These are phyloP conservation scores for Pistacia atlantica DNA, from an alignment of 345 rosid species.

Conservation along the genomic window DNA sequence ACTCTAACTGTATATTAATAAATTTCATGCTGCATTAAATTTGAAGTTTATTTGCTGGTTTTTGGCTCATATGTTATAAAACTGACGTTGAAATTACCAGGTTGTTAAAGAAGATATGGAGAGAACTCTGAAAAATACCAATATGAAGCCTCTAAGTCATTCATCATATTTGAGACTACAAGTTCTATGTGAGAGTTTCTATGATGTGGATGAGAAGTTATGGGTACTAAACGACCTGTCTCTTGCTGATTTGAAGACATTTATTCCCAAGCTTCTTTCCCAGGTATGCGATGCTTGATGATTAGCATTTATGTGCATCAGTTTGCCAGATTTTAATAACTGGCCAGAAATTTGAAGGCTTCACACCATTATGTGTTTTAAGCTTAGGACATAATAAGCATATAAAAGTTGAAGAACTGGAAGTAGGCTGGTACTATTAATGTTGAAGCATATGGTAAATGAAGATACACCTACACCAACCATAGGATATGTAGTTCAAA, in stretches of 20 bases:
- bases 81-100: slow-evolving; percentile 41
- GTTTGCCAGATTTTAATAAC: slow-evolving; percentile 1
- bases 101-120: slow-evolving; percentile 86
- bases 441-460: neutral
- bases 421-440: neutral
- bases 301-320: slow-evolving; percentile 3
- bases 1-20: neutral
- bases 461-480: neutral
- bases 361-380: no score
- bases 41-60: neutral
- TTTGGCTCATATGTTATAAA: slow-evolving; percentile 16
- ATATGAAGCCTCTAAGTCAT: slow-evolving; percentile 91
- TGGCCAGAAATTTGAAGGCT: neutral
- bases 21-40: neutral
- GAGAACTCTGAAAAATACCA: slow-evolving; percentile 74
- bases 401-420: no score
- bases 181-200: slow-evolving; percentile 78
- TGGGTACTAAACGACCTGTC: slow-evolving; percentile 56
- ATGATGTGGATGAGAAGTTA: slow-evolving; percentile 86
- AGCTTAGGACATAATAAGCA: no score
- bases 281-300: slow-evolving; percentile 54
- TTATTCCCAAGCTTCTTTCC: slow-evolving; percentile 79
- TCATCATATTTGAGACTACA: slow-evolving; percentile 87
- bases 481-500: no score
- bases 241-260: slow-evolving; percentile 70